Conservation (phyloP, 2,329 filamentous ascomycete species). For the Stemphylium lycopersici region DNA sequence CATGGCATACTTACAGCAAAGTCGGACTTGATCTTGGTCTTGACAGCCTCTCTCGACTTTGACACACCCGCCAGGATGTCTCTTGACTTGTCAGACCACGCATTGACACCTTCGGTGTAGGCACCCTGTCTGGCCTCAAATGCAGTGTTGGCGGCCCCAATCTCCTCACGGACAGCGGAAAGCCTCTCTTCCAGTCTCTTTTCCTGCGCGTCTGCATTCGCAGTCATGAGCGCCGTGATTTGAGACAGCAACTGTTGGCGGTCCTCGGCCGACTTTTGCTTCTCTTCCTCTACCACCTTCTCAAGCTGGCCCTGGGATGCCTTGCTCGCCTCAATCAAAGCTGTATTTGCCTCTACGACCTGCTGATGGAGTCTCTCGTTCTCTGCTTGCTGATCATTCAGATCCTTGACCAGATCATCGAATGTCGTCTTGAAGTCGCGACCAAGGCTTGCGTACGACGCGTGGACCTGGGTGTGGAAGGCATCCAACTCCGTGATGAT, state of each 20-base stretch:
- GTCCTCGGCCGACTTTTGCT: constrained; percentile 73
- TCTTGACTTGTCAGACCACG: constrained; percentile 73
- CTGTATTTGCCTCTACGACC: constrained; percentile 71
- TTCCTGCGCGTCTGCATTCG: constrained; percentile 76
- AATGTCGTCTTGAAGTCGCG: constrained; percentile 87
- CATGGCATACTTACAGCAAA: constrained; percentile 68
- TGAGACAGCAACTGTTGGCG: constrained; percentile 75
- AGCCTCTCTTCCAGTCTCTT: constrained; percentile 70
- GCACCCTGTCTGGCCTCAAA: constrained; percentile 69
- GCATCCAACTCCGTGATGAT: constrained; percentile 82
- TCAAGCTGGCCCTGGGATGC: constrained; percentile 70
- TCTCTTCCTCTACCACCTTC: constrained; percentile 76
- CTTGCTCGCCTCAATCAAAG: constrained; percentile 71
- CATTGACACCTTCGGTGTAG: constrained; percentile 74
- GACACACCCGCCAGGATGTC: constrained; percentile 73
- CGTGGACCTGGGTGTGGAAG: constrained; percentile 83
- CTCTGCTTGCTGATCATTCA: constrained; percentile 78
- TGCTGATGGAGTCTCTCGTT: constrained; percentile 74
- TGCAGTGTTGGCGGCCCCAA: constrained; percentile 67
- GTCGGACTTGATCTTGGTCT: constrained; percentile 82
- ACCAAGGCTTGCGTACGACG: constrained; percentile 82
- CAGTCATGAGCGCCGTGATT: constrained; percentile 76
- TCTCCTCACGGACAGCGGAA: constrained; percentile 65
- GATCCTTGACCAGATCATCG: constrained; percentile 76
- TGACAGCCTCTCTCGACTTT: constrained; percentile 76